These are phyloP conservation scores for Albophoma yamanashiensis DNA, from an alignment of 2,329 filamentous ascomycete species.

Conservation along the genomic window DNA sequence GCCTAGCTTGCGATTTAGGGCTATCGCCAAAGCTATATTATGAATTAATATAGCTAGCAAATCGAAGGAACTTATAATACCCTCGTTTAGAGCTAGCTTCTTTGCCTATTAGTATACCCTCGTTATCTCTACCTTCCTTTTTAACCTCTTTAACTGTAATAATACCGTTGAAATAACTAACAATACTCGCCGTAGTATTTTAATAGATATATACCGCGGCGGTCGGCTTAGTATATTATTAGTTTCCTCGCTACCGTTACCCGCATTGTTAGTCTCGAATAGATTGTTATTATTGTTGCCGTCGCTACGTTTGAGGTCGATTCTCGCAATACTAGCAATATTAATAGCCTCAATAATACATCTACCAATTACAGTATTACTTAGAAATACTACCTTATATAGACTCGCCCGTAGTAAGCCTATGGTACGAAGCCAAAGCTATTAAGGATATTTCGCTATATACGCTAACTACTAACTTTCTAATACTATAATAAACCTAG, in stretches of 20 bases:
- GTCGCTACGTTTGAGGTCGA: neutral
- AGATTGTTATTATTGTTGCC: neutral
- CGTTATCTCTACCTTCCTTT: too few relatives aligned
- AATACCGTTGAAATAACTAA: too few relatives aligned
- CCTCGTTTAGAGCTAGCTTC: too few relatives aligned
- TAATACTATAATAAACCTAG: neutral
- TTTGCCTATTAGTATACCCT: too few relatives aligned
- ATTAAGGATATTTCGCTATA: too few relatives aligned
- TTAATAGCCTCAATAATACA: neutral
- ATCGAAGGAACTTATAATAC: too few relatives aligned
- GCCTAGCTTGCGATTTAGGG: too few relatives aligned
- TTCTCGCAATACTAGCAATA: neutral
- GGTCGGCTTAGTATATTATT: neutral
- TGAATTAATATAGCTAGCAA: too few relatives aligned
- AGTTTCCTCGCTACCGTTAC: neutral
- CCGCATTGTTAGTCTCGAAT: neutral
- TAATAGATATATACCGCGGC: too few relatives aligned
- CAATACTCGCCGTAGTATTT: neutral
- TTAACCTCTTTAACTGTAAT: too few relatives aligned
- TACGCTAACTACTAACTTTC: neutral
- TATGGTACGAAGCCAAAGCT: neutral
- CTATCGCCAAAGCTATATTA: too few relatives aligned
- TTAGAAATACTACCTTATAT: neutral
- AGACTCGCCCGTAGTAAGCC: neutral
- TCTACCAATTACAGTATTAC: neutral